phyloP scores from a whole-genome alignment of 805 yeast genomes.

The Wickerhamomyces sydowiorum region DNA sequence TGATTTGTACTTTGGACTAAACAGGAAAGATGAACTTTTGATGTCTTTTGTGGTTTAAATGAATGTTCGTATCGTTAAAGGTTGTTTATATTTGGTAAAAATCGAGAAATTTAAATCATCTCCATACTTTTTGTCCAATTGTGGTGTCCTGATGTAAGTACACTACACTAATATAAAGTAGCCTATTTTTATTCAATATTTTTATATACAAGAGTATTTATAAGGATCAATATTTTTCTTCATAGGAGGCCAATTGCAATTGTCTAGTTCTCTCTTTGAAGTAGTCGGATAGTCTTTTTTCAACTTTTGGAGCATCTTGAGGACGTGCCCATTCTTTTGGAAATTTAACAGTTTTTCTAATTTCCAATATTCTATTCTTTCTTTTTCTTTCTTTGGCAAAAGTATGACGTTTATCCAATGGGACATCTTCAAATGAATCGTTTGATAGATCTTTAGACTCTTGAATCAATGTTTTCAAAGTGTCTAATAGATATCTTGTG shows the following conservation, averaged over 20 bases:
- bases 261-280: constrained; percentile 7
- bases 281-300: constrained; percentile 18
- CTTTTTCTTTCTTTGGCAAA: constrained; percentile 35
- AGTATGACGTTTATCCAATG: constrained; percentile 73
- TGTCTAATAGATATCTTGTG: constrained; percentile 63
- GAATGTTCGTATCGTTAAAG: too few relatives aligned
- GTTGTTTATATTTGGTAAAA: too few relatives aligned
- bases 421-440: constrained; percentile 72
- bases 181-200: too few relatives aligned
- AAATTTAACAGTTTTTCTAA: constrained; percentile 39
- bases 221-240: too few relatives aligned
- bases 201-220: too few relatives aligned
- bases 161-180: too few relatives aligned
- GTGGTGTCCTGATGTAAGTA: constrained; percentile 1
- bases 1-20: background rate
- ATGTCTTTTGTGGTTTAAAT: background rate
- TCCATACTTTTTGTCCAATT: too few relatives aligned
- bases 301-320: constrained; percentile 57
- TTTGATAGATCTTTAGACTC: constrained; percentile 55
- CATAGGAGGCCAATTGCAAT: background rate
- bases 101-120: too few relatives aligned
- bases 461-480: constrained; percentile 51
- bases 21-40: background rate
- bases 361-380: constrained; percentile 32
- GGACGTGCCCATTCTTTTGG: constrained; percentile 81